These are phyloP conservation scores for Cryptococcus sp. DNA, from an alignment of 1,284 basidiomycete species.

Conservation along the genomic window DNA sequence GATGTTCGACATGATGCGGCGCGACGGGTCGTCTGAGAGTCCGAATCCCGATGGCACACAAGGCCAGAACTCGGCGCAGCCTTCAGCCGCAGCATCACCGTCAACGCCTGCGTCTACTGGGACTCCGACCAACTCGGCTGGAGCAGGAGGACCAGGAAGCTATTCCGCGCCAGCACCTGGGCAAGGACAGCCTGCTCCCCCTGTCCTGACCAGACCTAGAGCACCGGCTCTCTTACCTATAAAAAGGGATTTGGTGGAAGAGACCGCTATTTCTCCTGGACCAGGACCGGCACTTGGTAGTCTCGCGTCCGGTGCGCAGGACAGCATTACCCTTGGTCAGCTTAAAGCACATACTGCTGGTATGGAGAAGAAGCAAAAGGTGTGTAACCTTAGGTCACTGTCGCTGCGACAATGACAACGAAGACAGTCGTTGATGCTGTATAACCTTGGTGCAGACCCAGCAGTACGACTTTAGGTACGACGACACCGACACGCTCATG, in stretches of 20 bases:
- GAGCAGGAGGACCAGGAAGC: not conserved
- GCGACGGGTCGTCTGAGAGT: not conserved
- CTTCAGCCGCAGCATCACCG: not conserved
- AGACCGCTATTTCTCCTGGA: no score
- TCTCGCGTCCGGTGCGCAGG: constrained; percentile 7
- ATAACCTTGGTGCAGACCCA: constrained; percentile 61
- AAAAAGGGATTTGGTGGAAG: constrained; percentile 11
- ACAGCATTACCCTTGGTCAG: constrained; percentile 42
- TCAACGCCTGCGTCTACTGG: not conserved
- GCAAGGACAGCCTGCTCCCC: constrained; percentile 8
- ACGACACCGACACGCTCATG: constrained; percentile 92
- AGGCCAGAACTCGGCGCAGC: not conserved
- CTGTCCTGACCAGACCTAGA: constrained; percentile 24
- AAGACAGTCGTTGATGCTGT: not conserved
- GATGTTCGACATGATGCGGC: constrained; percentile 24
- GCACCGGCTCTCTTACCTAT: constrained; percentile 22
- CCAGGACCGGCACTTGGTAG: no score
- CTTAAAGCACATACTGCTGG: constrained; percentile 31
- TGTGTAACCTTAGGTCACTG: not conserved
- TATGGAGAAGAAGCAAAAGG: constrained; percentile 35
- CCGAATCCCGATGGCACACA: not conserved
- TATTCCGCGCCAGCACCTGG: not conserved
- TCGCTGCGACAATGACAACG: not conserved
- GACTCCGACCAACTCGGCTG: constrained; percentile 1
- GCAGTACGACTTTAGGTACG: constrained; percentile 85